Base-by-base conservation (phyloP, 768 basidiomycete species). In the Kondoa subrosea region DNA sequence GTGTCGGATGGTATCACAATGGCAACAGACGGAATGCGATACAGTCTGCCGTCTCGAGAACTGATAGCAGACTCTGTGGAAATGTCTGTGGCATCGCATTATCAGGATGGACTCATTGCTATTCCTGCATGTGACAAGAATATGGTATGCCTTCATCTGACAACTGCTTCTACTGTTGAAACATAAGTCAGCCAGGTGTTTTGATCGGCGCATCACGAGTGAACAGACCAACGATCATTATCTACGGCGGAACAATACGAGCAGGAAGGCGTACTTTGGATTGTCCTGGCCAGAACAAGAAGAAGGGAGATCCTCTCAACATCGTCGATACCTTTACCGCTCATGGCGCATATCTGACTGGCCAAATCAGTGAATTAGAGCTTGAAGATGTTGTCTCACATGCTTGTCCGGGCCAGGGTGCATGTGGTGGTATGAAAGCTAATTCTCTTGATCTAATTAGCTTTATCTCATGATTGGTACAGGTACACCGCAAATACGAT, bases 21-120 rank as follows among this genome's bases (percentile, higher is more conserved):
- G 88, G 87, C 87, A 30, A 89, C 87, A 30, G 86, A 88, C 27
- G 88, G 88, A 84, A 79, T 74, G 81, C 66, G 62, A 12, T 71
- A 33, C 71, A 88, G 87, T 57, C 80, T 92, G 56, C 89, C 89
- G 15, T 87, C 83, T 79, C 86, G 89, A 62, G 89, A 92, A 75
- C 77, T 91, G 64, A 92, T 92, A 68, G 89, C 90, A 17, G 89
- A 91, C 74, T 89, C 88, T 16, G 85, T 91, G 68, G 89, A 91
- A 79, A 83, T 87, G 64, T 86, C 87, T 76, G 70, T 81, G 73
- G 1, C 16, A 29, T 1, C 50, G 59, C 56, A 25, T 61, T 67
- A 56, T 69, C 71, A 3, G 61, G 68, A 50, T 50, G 40, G 40
- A 8, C 12, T 50, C 40, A 50, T 50, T 21, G 40, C 40, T 8